Percentiles rank a stretch among this genome's conserved stretches.
These are phyloP conservation scores for Penicillium samsonianum DNA, from an alignment of 495 filamentous ascomycete genomes.

Conservation along the genomic window DNA sequence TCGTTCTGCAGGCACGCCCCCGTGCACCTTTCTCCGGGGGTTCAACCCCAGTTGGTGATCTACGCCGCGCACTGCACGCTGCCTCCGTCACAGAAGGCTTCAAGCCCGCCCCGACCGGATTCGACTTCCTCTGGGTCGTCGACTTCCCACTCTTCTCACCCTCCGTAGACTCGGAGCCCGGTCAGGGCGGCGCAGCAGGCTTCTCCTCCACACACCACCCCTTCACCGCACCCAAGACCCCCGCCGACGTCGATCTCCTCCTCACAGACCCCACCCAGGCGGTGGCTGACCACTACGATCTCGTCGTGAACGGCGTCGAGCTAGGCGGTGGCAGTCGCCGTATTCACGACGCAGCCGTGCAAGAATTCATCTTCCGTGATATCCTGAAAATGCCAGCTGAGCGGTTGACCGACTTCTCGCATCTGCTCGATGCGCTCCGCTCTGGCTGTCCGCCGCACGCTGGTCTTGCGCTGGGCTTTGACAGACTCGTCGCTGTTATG, in stretches of 20 bases:
- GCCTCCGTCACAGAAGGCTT: conserved; percentile 61
- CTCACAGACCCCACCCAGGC: conserved; percentile 69
- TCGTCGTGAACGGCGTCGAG: conserved; percentile 94
- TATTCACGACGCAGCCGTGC: conserved; percentile 83
- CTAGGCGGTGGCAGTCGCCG: conserved; percentile 90
- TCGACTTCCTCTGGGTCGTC: conserved; percentile 78
- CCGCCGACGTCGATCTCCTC: conserved; percentile 73
- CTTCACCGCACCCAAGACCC: conserved; percentile 82
- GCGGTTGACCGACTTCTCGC: conserved; percentile 73
- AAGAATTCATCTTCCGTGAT: conserved; percentile 81
- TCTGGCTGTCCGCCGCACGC: conserved; percentile 97
- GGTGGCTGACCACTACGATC: conserved; percentile 84
- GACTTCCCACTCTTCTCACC: conserved; percentile 92
- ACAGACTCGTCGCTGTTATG: conserved; percentile 83
- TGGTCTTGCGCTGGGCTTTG: conserved; percentile 89
- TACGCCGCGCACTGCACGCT: conserved; percentile 70
- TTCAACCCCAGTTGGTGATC: conserved; percentile 76
- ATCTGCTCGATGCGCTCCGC: conserved; percentile 77
- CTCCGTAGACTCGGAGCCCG: conserved; percentile 65
- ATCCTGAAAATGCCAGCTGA: conserved; percentile 67
- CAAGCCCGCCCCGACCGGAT: conserved; percentile 53
- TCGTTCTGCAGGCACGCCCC: conserved; percentile 78
- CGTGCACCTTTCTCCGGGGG: conserved; percentile 59
- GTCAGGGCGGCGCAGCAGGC: conserved; percentile 78
- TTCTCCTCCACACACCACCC: conserved; percentile 92